Base-by-base conservation (phyloP, 176 grass and related monocot genomes). In the Triticum monococcum region DNA sequence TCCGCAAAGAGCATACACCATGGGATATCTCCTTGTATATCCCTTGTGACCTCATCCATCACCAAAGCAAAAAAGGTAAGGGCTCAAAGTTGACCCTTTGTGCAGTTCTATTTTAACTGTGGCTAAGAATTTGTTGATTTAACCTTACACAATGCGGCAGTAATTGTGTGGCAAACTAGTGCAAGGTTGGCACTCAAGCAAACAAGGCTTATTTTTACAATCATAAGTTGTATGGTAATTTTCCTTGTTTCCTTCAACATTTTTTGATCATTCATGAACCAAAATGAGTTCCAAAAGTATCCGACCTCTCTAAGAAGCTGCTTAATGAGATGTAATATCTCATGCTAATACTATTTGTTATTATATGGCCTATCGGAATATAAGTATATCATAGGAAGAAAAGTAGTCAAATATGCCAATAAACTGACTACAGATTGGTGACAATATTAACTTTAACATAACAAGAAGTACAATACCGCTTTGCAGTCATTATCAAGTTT, bases 401-500 rank as follows among this genome's bases (percentile, higher is more conserved):
- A 78, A 18, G n/a, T 13, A n/a, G 11, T 63, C 70, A 71, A 75
- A 64, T 33, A 72, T 54, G n/a, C 14, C 54, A 46, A 71, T 36
- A 28, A 82, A 88, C 7, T 48, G 69, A 45, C 52, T 25, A 18
- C 20, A 79, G 35, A 71, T 81, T 74, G 63, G 30, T 74, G 30
- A 12, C 4, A 64, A 81, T 5, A 70, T 12, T 84, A 8, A 78
- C n/a, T 41, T 31, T 25, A 57, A 89, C 32, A 40, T n/a, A 78
- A 64, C 12, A 38, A 82, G 13, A 78, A 78, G 23, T 54, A 17
- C 25, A 64, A 84, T 82, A 93, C 91, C 93, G 75, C 87, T 98
- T 98, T 69, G 93, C 89, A 14, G 93, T 95, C 96, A 98, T 98
- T 85, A 98, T 98, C 91, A 98, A 89, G 88, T 98, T 98, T 28